Evolutionary conservation across 345 rosid genomes (phyloP), one percentile per base, ranked within the genome.

Genomic region (Jatropha curcas): DNA sequence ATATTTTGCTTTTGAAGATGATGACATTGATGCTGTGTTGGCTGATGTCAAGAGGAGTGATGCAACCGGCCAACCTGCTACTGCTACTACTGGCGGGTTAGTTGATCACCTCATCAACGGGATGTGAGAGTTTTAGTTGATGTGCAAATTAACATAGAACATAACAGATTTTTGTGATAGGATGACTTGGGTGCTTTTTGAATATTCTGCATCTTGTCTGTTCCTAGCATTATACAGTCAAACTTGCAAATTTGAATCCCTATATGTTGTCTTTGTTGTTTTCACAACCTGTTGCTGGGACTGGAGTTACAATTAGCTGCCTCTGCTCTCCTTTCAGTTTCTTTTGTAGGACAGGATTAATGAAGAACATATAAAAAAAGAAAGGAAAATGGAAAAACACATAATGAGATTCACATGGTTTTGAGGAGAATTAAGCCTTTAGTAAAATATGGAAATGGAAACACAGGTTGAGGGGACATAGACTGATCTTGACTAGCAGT

Each of bases 81-180:
- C 98, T 73, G 97, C 99, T 22, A 95, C 97, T 20, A 87, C 97
- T 5, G 98, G 98, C 80, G 97, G 99, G 99, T 95, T 74, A 84
- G 98, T 90, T 60, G 65, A 60, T 51, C 51, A 45, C 71, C 50
- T 69, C 28, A 7, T 59, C 57, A 7, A 75, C 3, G 9, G 19
- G 52, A 65, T 69, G 39, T 70, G 46, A 20, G 67, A 77, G 7
- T 48, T 46, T 37, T 50, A 52, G 58, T 67, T 24, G 52, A 11
- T 64, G 34, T 59, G 22, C 60, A 19, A 7, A 52, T 17, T 62
- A 10, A 37, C 11, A 20, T 60, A 9, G 51, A 12, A 41, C 12
- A 27, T 64, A 28, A 35, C 46, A 63, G 24, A 37, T 19, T 60
- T 10, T 16, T 62, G 41, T 33, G 34, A 61, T 57, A 57, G 33